Evolutionary conservation across 2,329 filamentous ascomycete genomes (phyloP).

Genomic region (Microdochium nivale): DNA sequence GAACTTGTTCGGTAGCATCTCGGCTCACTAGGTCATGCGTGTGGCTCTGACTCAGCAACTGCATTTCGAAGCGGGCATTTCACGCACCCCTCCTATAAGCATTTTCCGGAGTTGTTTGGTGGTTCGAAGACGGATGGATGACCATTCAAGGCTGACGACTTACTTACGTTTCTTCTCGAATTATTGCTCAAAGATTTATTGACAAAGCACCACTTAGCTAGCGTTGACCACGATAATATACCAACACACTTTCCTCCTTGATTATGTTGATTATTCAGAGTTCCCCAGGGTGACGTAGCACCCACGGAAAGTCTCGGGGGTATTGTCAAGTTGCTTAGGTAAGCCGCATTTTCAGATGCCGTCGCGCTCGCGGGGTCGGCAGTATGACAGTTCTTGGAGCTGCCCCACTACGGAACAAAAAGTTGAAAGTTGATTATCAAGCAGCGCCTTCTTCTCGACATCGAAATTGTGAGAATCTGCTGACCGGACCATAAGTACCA

Average conservation of each 20-base stretch:
- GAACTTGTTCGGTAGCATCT: conserved; percentile 71
- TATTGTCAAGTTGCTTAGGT: not conserved
- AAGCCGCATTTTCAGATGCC: not conserved
- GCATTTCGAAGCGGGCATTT: not conserved
- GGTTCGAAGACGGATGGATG: too few species aligned
- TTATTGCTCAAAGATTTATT: too few species aligned
- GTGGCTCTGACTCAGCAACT: not conserved
- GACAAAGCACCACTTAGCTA: too few species aligned
- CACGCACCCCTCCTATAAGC: not conserved
- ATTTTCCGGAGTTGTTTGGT: not conserved
- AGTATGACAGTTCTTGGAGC: not conserved
- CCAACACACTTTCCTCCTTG: too few species aligned
- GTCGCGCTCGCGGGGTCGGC: not conserved
- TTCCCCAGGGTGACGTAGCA: too few species aligned
- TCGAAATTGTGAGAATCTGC: not conserved
- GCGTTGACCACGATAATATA: too few species aligned
- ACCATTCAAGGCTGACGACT: too few species aligned
- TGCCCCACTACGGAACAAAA: conserved; percentile 13
- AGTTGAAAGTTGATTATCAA: conserved; percentile 16
- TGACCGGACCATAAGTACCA: not conserved
- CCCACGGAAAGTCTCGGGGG: too few species aligned
- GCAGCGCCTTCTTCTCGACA: conserved; percentile 5
- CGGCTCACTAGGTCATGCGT: conserved; percentile 10
- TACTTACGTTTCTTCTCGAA: too few species aligned
- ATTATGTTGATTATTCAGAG: too few species aligned